These are phyloP conservation scores for Pestalotiopsis sp. DNA, from an alignment of 2,329 filamentous ascomycete genomes.

Conservation along the genomic window DNA sequence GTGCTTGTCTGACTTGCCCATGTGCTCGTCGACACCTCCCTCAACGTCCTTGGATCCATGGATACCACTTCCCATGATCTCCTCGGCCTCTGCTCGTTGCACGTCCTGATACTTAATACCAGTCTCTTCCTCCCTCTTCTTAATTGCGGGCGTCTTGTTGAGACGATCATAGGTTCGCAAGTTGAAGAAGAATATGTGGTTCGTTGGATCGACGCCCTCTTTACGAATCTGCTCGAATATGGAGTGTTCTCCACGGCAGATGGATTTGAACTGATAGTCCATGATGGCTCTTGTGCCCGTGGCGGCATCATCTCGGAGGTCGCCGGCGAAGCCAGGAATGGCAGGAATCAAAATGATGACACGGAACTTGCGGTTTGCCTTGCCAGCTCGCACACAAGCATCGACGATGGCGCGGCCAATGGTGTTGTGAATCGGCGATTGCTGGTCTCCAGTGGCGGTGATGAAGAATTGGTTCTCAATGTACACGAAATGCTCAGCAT, in stretches of 20 bases:
- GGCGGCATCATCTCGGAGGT: constrained; percentile 81
- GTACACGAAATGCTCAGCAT: constrained; percentile 90
- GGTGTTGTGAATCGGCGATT: constrained; percentile 82
- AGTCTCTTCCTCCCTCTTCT: constrained; percentile 76
- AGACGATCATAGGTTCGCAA: constrained; percentile 89
- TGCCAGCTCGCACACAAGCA: constrained; percentile 77
- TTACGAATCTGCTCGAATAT: constrained; percentile 80
- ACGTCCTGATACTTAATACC: constrained; percentile 85
- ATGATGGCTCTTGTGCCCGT: constrained; percentile 49
- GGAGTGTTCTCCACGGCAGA: constrained; percentile 86
- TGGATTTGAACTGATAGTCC: constrained; percentile 72
- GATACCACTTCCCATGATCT: constrained; percentile 78
- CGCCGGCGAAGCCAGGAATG: constrained; percentile 91
- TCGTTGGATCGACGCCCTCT: constrained; percentile 72
- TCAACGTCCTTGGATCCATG: constrained; percentile 56
- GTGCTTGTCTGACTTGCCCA: constrained; percentile 40
- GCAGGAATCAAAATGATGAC: constrained; percentile 90
- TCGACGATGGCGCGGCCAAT: constrained; percentile 91
- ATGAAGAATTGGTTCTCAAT: constrained; percentile 99
- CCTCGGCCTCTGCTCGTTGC: constrained; percentile 84
- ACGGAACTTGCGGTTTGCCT: constrained; percentile 84
- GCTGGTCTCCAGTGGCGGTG: constrained; percentile 87
- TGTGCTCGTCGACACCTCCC: constrained; percentile 49
- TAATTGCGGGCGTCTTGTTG: constrained; percentile 75
- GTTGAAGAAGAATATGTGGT: constrained; percentile 94